Evolutionary conservation across 345 rosid genomes (phyloP), one percentile per base, ranked within the genome.

Genomic region (Heritiera fomes): DNA sequence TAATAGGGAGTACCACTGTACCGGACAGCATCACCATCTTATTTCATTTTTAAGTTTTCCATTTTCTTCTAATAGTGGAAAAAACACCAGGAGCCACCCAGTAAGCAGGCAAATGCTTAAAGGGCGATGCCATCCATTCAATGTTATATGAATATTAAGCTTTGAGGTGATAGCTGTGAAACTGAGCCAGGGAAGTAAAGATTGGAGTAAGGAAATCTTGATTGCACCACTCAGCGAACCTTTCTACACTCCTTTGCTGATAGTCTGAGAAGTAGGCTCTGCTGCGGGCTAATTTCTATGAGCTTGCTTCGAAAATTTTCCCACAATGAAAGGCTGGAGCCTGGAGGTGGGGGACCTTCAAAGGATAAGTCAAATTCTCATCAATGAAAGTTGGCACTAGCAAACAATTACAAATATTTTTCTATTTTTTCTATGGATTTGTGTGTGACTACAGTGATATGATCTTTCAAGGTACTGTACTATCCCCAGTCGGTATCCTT

Each of bases 111-210:
- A 46, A 58, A 14, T 15, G 41, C 59, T 56, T 18, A 41, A 67
- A 17, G 46, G 40, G 55, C 47, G 23, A 71, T 30, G 58, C 38
- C 38, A 71, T 50, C 30, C 45, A 49, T 49, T 49, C 34, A 32
- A 49, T 8, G 23, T 32, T 34, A 8, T 38, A 17, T 73, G 53
- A n/a, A 55, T 41, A 18, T 43, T 11, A 9, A 75, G 30, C 20
- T 55, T 70, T 76, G 71, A 73, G 64, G 69, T 64, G 69, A 46
- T 65, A 47, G 71, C 77, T 20, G 72, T 50, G 70, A 61, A 63
- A 23, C 56, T n/a, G 28, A 72, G 75, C 17, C 56, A 45, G n/a
- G 63, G 69, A 74, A 78, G 77, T 68, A 75, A 76, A 38, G n/a
- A 13, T 72, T 46, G 41, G 52, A 61, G 46, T 40, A 1, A 49